These are phyloP conservation scores for Monosporascus sp. DNA, from an alignment of 2,329 filamentous ascomycete genomes.

Conservation along the genomic window DNA sequence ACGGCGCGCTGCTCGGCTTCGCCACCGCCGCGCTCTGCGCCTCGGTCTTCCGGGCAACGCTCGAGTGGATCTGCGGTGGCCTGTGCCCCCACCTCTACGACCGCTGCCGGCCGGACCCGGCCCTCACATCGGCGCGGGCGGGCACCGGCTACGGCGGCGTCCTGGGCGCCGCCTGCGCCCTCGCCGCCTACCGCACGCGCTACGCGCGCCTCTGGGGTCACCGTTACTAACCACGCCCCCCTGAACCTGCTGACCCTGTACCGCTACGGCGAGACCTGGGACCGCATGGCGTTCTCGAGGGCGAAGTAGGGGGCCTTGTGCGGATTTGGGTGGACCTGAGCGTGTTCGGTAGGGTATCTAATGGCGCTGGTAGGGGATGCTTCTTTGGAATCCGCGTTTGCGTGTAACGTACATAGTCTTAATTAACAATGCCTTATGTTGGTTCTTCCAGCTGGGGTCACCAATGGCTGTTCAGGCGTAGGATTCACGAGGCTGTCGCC, in stretches of 20 bases:
- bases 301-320: no score
- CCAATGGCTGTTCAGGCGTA: no score
- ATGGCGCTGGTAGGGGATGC: no score
- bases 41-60: constrained; percentile 58
- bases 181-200: constrained; percentile 59
- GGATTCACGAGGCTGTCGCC: no score
- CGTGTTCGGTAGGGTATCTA: no score
- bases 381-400: no score
- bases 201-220: constrained; percentile 68
- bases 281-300: no score
- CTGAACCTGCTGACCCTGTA: constrained; percentile 39
- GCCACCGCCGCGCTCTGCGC: constrained; percentile 55
- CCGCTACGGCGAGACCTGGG: constrained; percentile 8
- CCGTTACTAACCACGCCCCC: constrained; percentile 63
- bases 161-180: constrained; percentile 61
- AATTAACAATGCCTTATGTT: no score
- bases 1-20: constrained; percentile 58
- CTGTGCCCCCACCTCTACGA: constrained; percentile 60
- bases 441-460: no score
- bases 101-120: constrained; percentile 56
- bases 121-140: constrained; percentile 29
- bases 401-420: no score
- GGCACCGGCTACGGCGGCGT: constrained; percentile 49
- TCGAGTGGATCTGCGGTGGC: constrained; percentile 64
- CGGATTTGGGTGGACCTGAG: no score